Percentiles rank a stretch among this genome's conserved stretches.
Evolutionary conservation across 2,329 filamentous ascomycete genomes (phyloP).

Genomic region (Thielaviopsis punctulata): DNA sequence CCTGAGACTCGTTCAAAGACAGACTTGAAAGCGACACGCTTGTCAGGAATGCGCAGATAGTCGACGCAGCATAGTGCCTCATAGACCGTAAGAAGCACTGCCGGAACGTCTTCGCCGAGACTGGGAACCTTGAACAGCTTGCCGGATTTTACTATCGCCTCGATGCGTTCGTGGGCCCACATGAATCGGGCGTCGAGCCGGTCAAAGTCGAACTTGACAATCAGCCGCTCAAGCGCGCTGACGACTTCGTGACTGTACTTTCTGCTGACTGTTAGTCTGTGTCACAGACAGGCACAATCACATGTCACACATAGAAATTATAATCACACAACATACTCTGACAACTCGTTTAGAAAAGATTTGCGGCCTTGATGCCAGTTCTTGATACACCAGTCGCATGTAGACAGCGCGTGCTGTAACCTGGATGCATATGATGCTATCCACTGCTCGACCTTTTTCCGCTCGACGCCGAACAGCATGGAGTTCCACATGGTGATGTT

Average conservation of each 20-base stretch:
- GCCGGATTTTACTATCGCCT: constrained; percentile 1
- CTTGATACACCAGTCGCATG: constrained; percentile 53
- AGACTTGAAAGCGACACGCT: constrained; percentile 50
- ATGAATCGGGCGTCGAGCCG: constrained; percentile 43
- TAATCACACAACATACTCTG: constrained; percentile 30
- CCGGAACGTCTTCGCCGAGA: constrained; percentile 30
- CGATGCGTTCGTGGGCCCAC: constrained; percentile 24
- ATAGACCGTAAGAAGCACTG: constrained; percentile 64
- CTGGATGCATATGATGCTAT: constrained; percentile 40
- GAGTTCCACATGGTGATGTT: constrained; percentile 50
- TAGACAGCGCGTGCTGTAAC: constrained; percentile 40
- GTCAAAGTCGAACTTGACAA: constrained; percentile 42
- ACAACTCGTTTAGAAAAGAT: constrained; percentile 42
- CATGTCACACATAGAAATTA: background rate
- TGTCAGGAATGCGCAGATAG: constrained; percentile 44
- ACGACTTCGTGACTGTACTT: constrained; percentile 33
- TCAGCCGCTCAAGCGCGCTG: constrained; percentile 33
- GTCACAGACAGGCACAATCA: background rate
- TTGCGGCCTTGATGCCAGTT: constrained; percentile 58
- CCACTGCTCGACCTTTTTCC: constrained; percentile 41
- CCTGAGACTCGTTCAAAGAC: constrained; percentile 66
- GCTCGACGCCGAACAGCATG: constrained; percentile 49
- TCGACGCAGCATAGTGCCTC: constrained; percentile 74
- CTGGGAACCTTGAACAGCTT: constrained; percentile 27
- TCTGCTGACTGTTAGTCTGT: constrained; percentile 15